Evolutionary conservation across 1,284 basidiomycete species (phyloP).

Genomic region (Cronartium ribicola): DNA sequence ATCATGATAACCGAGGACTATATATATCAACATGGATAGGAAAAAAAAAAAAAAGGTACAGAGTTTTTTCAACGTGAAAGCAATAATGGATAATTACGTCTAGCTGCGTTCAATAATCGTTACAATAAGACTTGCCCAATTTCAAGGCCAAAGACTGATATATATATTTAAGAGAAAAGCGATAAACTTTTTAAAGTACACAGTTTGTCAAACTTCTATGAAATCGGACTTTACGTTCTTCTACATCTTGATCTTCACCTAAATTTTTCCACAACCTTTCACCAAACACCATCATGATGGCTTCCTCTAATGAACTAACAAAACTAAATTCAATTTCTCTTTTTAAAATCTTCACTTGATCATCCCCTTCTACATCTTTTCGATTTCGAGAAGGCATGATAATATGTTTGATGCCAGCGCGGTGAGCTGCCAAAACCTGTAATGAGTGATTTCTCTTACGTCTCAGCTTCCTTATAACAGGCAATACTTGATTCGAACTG

Average conservation of each 20-base stretch:
- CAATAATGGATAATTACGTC: too few relatives aligned
- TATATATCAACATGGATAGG: too few relatives aligned
- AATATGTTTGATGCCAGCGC: constrained; percentile 72
- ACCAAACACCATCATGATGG: constrained; percentile 19
- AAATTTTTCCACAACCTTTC: constrained; percentile 5
- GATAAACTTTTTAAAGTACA: too few relatives aligned
- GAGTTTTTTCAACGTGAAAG: too few relatives aligned
- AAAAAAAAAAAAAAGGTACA: too few relatives aligned
- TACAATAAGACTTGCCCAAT: too few relatives aligned
- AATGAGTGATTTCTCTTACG: background rate
- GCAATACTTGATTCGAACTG: background rate
- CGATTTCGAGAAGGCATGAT: constrained; percentile 60
- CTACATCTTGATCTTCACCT: background rate
- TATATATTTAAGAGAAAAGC: too few relatives aligned
- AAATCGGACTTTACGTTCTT: background rate
- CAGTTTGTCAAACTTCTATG: background rate
- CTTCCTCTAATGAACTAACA: constrained; percentile 21
- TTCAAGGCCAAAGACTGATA: too few relatives aligned
- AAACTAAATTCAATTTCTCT: constrained; percentile 15
- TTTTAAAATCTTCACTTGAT: background rate
- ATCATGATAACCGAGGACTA: too few relatives aligned
- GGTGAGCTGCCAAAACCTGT: constrained; percentile 70
- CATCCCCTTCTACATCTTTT: constrained; percentile 25
- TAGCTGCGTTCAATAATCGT: too few relatives aligned
- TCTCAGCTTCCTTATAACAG: background rate